Evolutionary conservation across 2,329 filamentous ascomycete species (phyloP), one percentile per base, ranked within the genome.

Genomic region (Ilyonectria destructans): DNA sequence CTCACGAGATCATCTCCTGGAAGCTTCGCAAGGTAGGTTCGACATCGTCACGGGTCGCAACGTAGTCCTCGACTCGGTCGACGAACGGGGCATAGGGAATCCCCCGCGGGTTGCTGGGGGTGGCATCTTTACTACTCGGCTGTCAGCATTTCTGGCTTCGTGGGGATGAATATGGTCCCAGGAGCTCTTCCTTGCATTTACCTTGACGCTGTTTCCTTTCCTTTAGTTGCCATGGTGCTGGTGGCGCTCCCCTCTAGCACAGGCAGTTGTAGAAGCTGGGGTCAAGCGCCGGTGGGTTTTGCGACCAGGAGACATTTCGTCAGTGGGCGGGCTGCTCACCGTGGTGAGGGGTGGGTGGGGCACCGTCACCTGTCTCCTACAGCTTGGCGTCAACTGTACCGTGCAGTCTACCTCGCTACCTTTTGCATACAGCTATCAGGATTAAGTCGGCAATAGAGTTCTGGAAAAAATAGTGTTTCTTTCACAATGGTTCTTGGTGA

Each of bases 1-100:
- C 88, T 82, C 87, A 96, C 93, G 93, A 94, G 73, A 97, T 97
- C 93, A 97, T 96, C 85, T 97, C 94, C 80, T 96, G 93, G 80
- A 97, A 97, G 80, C 88, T 94, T 78, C 92, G 91, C 77, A 97
- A 85, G 17, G 93, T 95, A 52, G 88, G 86, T 79, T 97, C 94
- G 74, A 96, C 94, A 77, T 97, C 93, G 43, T 89, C 89, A 62
- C 93, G 89, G 48, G 92, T 90, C 51, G 92, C 86, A 65, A 96
- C 92, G 85, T 96, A 97, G 83, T 97, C 93, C 81, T 97, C 94
- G 70, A 96, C 93, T 75, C 92, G 93, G 82, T 96, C 93, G 78
- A 96, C 93, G 80, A 96, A 96, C 6, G 93, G 93, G 71, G 94
- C 94, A 77, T 89, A 89, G 26, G 94, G 94, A 68, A 97, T 97